Conservation (phyloP, 768 basidiomycete species). For the Mycena epipterygia region DNA sequence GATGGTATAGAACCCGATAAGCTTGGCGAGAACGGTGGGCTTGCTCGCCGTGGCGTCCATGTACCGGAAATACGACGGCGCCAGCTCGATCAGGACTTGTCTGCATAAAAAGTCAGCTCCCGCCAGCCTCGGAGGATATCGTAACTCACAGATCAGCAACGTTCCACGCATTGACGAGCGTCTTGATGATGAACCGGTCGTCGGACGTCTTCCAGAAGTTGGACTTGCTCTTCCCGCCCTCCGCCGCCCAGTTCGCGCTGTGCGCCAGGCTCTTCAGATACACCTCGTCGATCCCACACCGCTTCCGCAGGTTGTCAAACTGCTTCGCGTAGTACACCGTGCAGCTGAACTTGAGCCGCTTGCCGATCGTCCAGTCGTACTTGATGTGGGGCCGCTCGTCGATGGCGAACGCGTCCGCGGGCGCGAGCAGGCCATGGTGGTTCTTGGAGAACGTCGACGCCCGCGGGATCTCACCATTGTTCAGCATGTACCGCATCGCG, state of each 20-base stretch:
- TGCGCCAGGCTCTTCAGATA: conserved; percentile 72
- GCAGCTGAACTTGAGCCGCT: conserved; percentile 81
- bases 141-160: conserved; percentile 82
- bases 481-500: conserved; percentile 73
- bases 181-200: conserved; percentile 87
- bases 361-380: conserved; percentile 85
- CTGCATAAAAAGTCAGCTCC: conserved; percentile 49
- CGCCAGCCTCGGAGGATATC: neutral
- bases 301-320: conserved; percentile 74
- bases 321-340: conserved; percentile 88
- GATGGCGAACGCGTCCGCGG: conserved; percentile 57
- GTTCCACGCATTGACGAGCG: conserved; percentile 88
- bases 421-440: conserved; percentile 64
- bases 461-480: conserved; percentile 47
- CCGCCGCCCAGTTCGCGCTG: conserved; percentile 78
- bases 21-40: conserved; percentile 81
- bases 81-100: conserved; percentile 83
- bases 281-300: conserved; percentile 75
- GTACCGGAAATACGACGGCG: conserved; percentile 85
- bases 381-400: conserved; percentile 87
- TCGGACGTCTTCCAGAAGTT: conserved; percentile 89
- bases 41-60: conserved; percentile 77
- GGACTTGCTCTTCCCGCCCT: conserved; percentile 85
- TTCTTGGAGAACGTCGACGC: conserved; percentile 54
- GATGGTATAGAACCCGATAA: conserved; percentile 86